Evolutionary conservation across 2,329 filamentous ascomycete genomes (phyloP), one percentile per base, ranked within the genome.

Genomic region (Lizonia empirigonia): DNA sequence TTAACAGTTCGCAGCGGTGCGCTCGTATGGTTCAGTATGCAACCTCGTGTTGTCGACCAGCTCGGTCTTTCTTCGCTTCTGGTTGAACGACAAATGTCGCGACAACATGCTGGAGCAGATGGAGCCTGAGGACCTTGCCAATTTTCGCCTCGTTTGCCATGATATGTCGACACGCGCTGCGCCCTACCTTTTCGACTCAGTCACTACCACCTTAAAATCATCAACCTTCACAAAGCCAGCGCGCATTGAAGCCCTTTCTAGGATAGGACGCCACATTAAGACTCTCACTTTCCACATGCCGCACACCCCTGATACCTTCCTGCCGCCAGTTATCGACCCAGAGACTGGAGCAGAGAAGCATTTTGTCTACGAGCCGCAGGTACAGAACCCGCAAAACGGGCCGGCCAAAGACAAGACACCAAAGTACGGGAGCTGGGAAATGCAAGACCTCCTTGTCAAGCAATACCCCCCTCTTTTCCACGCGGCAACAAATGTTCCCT

Each of bases 381-480:
- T 79, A 7, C 69, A 76, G 33, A 64, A 83, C 2, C 85, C 85
- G 32, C 82, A 84, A 68, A 81, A 81, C 23, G 57, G 64, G 20
- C 58, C 84, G 80, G 46, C 83, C 36, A 76, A 85, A 60, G 80
- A 82, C 57, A 79, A 74, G 62, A 67, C 85, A 45, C 88, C 88
- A 42, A 93, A 90, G 74, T 95, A 95, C 71, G 89, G 88, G 60
- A 89, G 86, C 70, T 81, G 83, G 62, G 88, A 90, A 64, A 84
- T 94, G 65, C 91, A 87, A 55, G 88, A 93, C 67, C 82, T 95
- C 51, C 80, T 96, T 54, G 89, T 90, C 12, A 85, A 90, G 68
- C 91, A 96, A 74, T 96, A 95, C 66, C 90, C 90, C 44, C 90
- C 91, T 5, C 77, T 96, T 2, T 96, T 96, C 75, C 91, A 96